Percentiles rank a stretch among this genome's conserved stretches.
These are phyloP conservation scores for Fraxinus xanthoxyloides DNA, from an alignment of 305 asterid species.

Conservation along the genomic window DNA sequence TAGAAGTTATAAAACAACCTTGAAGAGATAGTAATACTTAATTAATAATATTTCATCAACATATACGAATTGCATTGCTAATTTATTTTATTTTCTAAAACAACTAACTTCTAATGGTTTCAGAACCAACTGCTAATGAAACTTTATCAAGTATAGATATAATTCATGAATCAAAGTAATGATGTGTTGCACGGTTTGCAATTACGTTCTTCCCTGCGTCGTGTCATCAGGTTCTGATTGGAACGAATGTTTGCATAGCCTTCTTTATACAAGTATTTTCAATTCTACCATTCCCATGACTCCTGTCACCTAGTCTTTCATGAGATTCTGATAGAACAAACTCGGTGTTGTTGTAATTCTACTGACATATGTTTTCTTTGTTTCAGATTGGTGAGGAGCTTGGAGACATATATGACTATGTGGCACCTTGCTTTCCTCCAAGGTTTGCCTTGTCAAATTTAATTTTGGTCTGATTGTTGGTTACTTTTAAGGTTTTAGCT, in stretches of 20 bases:
- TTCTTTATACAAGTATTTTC: not conserved
- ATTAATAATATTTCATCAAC: conserved; percentile 10
- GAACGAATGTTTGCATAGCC: not conserved
- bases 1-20: conserved; percentile 10
- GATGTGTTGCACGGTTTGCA: conserved; percentile 4
- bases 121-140: conserved; percentile 3
- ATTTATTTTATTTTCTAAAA: not conserved
- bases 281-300: not conserved
- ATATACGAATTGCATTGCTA: not conserved
- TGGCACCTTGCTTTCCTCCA: conserved; percentile 99
- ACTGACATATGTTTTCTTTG: conserved; percentile 12
- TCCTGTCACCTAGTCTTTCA: not conserved
- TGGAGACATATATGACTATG: conserved; percentile 92
- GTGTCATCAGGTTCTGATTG: conserved; percentile 17
- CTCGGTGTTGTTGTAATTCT: conserved; percentile 5
- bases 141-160: conserved; percentile 1
- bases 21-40: not conserved
- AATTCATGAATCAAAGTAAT: conserved; percentile 10
- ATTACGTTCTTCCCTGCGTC: not conserved
- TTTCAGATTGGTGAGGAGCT: conserved; percentile 97
- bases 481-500: not conserved
- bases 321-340: not conserved
- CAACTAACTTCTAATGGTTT: conserved; percentile 12
- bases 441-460: conserved; percentile 50
- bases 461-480: not conserved